Conservation (phyloP, 371 early-diverging fungal species). For the Mortierella sp. region DNA sequence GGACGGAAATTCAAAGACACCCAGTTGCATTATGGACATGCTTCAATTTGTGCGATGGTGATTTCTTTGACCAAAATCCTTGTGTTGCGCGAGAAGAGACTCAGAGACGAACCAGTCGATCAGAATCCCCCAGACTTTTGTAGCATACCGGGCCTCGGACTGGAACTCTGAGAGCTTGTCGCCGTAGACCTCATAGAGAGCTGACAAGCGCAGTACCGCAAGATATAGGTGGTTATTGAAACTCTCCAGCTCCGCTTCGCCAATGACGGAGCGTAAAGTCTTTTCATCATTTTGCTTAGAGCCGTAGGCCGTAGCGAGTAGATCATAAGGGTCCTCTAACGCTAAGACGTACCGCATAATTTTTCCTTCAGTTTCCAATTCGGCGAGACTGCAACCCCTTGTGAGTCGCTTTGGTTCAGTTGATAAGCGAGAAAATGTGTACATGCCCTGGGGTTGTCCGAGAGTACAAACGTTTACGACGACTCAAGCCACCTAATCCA, state of each 20-base stretch:
- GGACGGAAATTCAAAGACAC: too few relatives aligned
- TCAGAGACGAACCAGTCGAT: neutral
- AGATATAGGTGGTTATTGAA: neutral
- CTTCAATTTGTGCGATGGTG: too few relatives aligned
- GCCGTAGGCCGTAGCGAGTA: neutral
- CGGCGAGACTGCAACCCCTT: neutral
- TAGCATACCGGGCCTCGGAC: constrained; percentile 15
- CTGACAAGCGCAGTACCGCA: neutral
- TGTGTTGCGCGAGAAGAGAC: too few relatives aligned
- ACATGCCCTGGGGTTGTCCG: too few relatives aligned
- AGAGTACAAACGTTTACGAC: too few relatives aligned
- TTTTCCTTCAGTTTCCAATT: constrained; percentile 1
- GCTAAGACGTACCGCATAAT: neutral
- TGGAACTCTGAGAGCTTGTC: neutral
- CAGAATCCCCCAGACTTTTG: constrained; percentile 5
- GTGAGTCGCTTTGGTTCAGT: neutral
- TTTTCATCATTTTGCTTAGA: neutral
- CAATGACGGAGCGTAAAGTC: neutral
- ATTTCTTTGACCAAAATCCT: too few relatives aligned
- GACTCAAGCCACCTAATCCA: too few relatives aligned
- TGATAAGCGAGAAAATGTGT: too few relatives aligned
- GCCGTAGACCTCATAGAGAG: neutral
- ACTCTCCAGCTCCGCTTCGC: neutral
- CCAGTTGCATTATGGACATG: too few relatives aligned
- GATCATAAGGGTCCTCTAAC: neutral